These are phyloP conservation scores for Coniochaeta sp. DNA, from an alignment of 2,329 filamentous ascomycete species.

Conservation along the genomic window DNA sequence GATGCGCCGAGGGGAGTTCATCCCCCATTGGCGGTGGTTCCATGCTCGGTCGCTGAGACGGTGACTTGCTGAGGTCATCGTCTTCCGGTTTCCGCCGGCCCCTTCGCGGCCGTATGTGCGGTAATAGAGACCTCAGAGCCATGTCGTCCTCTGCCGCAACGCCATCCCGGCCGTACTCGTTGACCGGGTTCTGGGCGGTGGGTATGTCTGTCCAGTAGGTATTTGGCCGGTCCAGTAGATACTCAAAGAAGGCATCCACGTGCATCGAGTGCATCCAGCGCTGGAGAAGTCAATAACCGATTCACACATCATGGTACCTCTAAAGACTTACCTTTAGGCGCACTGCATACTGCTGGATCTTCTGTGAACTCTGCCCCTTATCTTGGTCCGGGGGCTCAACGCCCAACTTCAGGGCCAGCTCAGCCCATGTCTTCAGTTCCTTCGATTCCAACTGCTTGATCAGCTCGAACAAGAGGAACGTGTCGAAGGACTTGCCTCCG, in stretches of 20 bases:
- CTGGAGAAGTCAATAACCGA: conserved; percentile 29
- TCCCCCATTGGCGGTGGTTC: conserved; percentile 30
- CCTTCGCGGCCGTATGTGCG: conserved; percentile 61
- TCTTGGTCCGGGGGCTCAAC: conserved; percentile 76
- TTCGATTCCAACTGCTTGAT: conserved; percentile 72
- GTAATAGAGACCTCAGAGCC: conserved; percentile 74
- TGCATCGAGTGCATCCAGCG: conserved; percentile 98
- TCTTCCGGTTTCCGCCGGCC: conserved; percentile 59
- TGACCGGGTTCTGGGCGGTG: conserved; percentile 52
- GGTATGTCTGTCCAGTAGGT: conserved; percentile 76
- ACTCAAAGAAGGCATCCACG: conserved; percentile 91
- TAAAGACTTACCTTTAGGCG: conserved; percentile 63
- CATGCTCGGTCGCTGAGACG: conserved; percentile 46
- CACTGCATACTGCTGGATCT: conserved; percentile 91
- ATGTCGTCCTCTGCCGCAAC: conserved; percentile 84
- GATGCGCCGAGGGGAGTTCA: conserved; percentile 43
- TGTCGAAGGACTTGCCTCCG: conserved; percentile 79
- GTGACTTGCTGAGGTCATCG: conserved; percentile 40
- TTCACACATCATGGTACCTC: not conserved
- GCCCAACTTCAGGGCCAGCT: conserved; percentile 78
- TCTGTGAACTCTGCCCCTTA: conserved; percentile 84
- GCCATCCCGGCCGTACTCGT: conserved; percentile 65
- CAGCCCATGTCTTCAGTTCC: conserved; percentile 89
- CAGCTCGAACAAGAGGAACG: conserved; percentile 68
- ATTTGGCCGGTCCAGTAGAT: conserved; percentile 70